phyloP scores from a whole-genome alignment of 129 eudicot species.

The Apium graveolens region DNA sequence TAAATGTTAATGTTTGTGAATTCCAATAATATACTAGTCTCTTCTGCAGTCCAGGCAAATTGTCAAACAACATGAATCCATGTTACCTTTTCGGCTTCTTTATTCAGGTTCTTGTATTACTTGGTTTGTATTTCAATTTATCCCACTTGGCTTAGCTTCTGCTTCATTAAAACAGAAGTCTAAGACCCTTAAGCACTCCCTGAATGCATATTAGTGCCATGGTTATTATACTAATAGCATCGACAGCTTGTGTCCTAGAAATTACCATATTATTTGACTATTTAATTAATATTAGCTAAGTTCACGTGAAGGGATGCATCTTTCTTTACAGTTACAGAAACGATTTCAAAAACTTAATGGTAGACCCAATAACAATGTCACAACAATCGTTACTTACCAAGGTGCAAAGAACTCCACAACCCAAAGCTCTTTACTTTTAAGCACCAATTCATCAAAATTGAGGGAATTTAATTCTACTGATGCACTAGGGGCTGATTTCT shows the following conservation, averaged over 20 bases:
- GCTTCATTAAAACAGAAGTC: background rate
- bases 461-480: constrained; percentile 71
- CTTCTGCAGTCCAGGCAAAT: background rate
- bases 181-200: background rate
- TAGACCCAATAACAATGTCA: background rate
- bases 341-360: background rate
- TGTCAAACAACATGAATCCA: background rate
- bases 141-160: background rate
- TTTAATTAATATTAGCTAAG: background rate
- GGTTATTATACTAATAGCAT: background rate
- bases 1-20: background rate
- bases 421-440: constrained; percentile 90
- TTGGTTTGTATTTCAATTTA: background rate
- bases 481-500: constrained; percentile 65
- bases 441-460: constrained; percentile 77
- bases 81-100: background rate
- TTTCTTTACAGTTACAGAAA: background rate
- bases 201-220: background rate
- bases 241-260: background rate
- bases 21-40: background rate
- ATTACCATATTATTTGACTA: background rate
- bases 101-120: background rate
- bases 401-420: constrained; percentile 96
- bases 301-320: background rate
- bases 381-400: constrained; percentile 40